Base-by-base conservation (phyloP, 2,329 filamentous ascomycete genomes). In the Seiridium unicorne region DNA sequence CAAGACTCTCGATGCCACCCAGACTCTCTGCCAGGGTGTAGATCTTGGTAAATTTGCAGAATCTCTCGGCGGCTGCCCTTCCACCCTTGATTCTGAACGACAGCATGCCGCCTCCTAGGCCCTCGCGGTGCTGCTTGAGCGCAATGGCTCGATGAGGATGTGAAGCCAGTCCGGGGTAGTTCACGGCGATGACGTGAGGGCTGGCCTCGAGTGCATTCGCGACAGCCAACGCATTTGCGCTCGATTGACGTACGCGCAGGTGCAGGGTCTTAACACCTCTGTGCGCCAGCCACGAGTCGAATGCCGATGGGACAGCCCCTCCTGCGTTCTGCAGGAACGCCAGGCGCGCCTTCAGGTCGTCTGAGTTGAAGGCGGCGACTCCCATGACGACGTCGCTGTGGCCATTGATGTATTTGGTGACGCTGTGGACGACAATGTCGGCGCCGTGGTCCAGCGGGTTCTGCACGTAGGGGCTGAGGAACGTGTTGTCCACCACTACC, bases 401-500 rank as follows among this genome's bases (percentile, higher is more conserved):
- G 55, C 95, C 95, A 76, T 98, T 98, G 81, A 99, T 98, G 80
- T 98, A 99, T 80, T 99, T 99, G 49, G 95, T 99, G 59, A 99
- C 95, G 59, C 89, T 93, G 83, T 98, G 94, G 48, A 98, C 90
- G 66, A 98, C 94, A 65, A 98, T 93, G 76, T 99, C 95, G 67
- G 95, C 95, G 68, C 95, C 95, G 73, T 94, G 92, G 72, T 96
- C 89, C 59, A 99, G 87, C 3, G 95, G 95, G 77, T 97, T 98
- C 79, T 99, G 95, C 53, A 99, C 85, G 75, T 98, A 99, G 38
- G 95, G 95, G 63, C 90, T 94, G 72, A 98, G 83, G 82, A 99
- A 99, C 26, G 95, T 99, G 81, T 99, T 99, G 81, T 99, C 95
- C 47, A 99, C 95, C n/a, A 99, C 95, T 48, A 99, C 95, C 73